These are phyloP conservation scores for Yamadazyma diddensiae DNA, from an alignment of 1,139 yeast genomes.

Conservation along the genomic window DNA sequence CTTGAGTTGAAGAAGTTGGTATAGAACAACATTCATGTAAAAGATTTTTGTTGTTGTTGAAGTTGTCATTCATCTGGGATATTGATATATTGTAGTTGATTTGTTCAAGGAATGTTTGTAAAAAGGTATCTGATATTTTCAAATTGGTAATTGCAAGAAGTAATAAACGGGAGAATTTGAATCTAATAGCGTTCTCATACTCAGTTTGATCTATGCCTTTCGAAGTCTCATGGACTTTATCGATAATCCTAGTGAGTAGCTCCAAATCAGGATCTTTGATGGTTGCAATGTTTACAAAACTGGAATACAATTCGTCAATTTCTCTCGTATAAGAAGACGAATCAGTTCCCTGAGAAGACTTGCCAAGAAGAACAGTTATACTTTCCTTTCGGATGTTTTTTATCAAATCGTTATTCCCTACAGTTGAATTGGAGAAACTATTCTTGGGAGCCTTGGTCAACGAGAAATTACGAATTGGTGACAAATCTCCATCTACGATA, in stretches of 20 bases:
- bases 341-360: neutral
- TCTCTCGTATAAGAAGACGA: constrained; percentile 27
- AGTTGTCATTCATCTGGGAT: constrained; percentile 35
- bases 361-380: constrained; percentile 5
- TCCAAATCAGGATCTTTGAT: constrained; percentile 44
- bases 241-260: constrained; percentile 48
- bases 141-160: constrained; percentile 56
- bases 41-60: constrained; percentile 39
- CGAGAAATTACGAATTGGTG: constrained; percentile 16
- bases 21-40: constrained; percentile 48
- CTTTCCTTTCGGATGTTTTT: constrained; percentile 8
- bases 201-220: constrained; percentile 10
- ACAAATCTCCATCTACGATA: constrained; percentile 70
- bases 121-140: constrained; percentile 47
- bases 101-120: constrained; percentile 42
- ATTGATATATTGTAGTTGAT: constrained; percentile 45
- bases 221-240: constrained; percentile 37
- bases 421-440: neutral
- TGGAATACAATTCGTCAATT: constrained; percentile 64
- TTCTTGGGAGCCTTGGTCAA: constrained; percentile 4
- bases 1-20: constrained; percentile 31
- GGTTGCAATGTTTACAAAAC: constrained; percentile 60
- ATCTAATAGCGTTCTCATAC: constrained; percentile 17
- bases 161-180: constrained; percentile 61
- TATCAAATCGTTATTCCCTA: constrained; percentile 3